phyloP scores from a whole-genome alignment of 2,329 filamentous ascomycete genomes.

The Diplodia scrobiculata region DNA sequence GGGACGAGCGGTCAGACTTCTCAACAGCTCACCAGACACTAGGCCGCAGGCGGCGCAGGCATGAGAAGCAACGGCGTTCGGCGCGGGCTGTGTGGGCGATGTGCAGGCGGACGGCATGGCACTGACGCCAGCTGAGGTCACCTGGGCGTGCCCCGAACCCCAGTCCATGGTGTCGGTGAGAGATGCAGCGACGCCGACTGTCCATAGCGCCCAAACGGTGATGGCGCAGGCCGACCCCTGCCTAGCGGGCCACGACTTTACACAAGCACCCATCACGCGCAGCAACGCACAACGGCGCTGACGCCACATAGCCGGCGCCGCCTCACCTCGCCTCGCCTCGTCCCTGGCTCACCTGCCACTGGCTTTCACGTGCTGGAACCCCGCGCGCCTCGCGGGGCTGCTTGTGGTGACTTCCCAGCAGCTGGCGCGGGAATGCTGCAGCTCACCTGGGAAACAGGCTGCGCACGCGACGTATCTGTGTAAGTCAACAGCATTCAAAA shows the following conservation, averaged over 20 bases:
- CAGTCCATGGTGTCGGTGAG: slow-evolving; percentile 20
- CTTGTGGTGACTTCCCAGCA: not conserved
- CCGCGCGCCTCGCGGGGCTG: not conserved
- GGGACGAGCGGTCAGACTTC: not conserved
- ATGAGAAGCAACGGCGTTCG: not conserved
- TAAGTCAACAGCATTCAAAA: slow-evolving; percentile 8
- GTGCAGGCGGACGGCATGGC: too few relatives aligned
- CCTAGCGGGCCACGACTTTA: slow-evolving; percentile 7
- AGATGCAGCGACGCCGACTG: not conserved
- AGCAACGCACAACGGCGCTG: not conserved
- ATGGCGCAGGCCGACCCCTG: not conserved
- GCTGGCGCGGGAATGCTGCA: slow-evolving; percentile 20
- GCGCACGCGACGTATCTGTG: slow-evolving; percentile 1
- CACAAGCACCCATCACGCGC: not conserved
- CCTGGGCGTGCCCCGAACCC: slow-evolving; percentile 1
- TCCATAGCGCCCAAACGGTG: not conserved
- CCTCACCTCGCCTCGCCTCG: not conserved
- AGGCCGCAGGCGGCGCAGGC: slow-evolving; percentile 2
- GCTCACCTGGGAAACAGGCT: not conserved
- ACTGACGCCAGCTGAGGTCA: not conserved
- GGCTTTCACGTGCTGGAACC: slow-evolving; percentile 7
- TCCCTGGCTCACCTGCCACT: not conserved
- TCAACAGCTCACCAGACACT: slow-evolving; percentile 7
- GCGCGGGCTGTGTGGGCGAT: not conserved
- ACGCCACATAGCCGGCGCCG: slow-evolving; percentile 12